A percentile compares a stretch with the other conserved stretches of the same genome.
These are phyloP conservation scores for Wickerhamomyces pijperi DNA, from an alignment of 805 yeast genomes.

Conservation along the genomic window DNA sequence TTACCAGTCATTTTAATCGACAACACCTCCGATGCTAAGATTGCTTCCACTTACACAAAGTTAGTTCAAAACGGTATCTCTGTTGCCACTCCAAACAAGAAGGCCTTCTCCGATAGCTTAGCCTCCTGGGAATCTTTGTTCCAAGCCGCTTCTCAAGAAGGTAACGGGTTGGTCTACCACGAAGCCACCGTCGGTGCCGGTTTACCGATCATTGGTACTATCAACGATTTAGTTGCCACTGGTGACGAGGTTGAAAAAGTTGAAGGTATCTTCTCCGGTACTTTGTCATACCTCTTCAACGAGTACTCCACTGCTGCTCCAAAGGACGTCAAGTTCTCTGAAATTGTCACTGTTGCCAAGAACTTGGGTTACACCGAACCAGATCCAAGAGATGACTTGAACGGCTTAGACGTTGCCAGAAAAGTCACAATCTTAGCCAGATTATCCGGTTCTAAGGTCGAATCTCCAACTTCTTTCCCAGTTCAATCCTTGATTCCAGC, in stretches of 20 bases:
- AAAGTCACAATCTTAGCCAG: slow-evolving; percentile 94
- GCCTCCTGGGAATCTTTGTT: slow-evolving; percentile 71
- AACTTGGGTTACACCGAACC: slow-evolving; percentile 95
- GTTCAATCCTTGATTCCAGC: slow-evolving; percentile 90
- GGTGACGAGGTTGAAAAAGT: slow-evolving; percentile 88
- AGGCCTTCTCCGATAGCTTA: slow-evolving; percentile 80
- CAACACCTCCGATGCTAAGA: slow-evolving; percentile 76
- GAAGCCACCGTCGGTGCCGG: slow-evolving; percentile 99
- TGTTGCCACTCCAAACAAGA: slow-evolving; percentile 96
- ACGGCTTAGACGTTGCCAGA: slow-evolving; percentile 97
- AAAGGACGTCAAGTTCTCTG: slow-evolving; percentile 67
- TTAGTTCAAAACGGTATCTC: slow-evolving; percentile 74
- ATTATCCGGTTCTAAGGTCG: slow-evolving; percentile 75
- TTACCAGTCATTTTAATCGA: slow-evolving; percentile 79
- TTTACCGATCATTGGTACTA: slow-evolving; percentile 80
- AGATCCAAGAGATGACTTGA: slow-evolving; percentile 97
- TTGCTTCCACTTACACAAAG: slow-evolving; percentile 70
- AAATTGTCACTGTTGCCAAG: slow-evolving; percentile 82
- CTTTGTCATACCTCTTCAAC: slow-evolving; percentile 90
- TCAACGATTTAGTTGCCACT: slow-evolving; percentile 80
- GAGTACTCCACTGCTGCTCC: slow-evolving; percentile 68
- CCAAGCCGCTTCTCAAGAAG: slow-evolving; percentile 35
- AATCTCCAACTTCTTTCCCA: slow-evolving; percentile 85
- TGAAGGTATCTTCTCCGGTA: slow-evolving; percentile 95
- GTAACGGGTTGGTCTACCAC: slow-evolving; percentile 73